Percentiles rank a stretch among this genome's conserved stretches.
Evolutionary conservation across 441 rosid species (phyloP).

Genomic region (Sinapis alba): DNA sequence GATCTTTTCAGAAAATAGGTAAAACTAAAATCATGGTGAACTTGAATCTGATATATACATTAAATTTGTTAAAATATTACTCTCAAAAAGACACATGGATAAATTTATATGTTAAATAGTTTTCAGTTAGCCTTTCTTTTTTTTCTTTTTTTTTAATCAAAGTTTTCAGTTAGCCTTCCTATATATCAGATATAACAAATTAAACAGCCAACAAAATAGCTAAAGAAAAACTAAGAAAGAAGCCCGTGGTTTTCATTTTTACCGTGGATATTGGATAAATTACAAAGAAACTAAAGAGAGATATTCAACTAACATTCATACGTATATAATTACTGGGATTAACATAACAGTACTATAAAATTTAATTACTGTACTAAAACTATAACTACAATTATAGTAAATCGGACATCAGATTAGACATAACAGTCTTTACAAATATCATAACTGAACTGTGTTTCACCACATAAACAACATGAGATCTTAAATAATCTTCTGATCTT

Average conservation of each 20-base stretch:
- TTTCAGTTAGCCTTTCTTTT: neutral
- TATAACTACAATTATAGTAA: neutral
- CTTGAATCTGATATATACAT: neutral
- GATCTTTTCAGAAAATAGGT: neutral
- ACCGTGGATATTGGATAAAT: conserved; percentile 3
- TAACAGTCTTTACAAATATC: neutral
- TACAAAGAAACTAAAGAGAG: neutral
- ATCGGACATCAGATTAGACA: conserved; percentile 1
- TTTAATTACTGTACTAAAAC: neutral
- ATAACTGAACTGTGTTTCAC: neutral
- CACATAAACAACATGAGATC: conserved; percentile 21
- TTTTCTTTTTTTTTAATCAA: too few species aligned
- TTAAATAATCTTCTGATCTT: conserved; percentile 9
- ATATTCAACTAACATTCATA: neutral
- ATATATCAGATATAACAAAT: neutral
- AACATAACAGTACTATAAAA: neutral
- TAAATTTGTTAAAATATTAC: neutral
- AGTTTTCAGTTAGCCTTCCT: neutral
- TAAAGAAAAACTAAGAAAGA: conserved; percentile 4
- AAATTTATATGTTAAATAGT: neutral
- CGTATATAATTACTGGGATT: neutral
- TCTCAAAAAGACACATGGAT: neutral
- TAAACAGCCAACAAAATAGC: conserved; percentile 16
- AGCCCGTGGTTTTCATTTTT: neutral
- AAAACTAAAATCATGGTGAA: neutral